A percentile compares a stretch with the other conserved stretches of the same genome.
These are phyloP conservation scores for Candida orba DNA, from an alignment of 805 yeast species.

Conservation along the genomic window DNA sequence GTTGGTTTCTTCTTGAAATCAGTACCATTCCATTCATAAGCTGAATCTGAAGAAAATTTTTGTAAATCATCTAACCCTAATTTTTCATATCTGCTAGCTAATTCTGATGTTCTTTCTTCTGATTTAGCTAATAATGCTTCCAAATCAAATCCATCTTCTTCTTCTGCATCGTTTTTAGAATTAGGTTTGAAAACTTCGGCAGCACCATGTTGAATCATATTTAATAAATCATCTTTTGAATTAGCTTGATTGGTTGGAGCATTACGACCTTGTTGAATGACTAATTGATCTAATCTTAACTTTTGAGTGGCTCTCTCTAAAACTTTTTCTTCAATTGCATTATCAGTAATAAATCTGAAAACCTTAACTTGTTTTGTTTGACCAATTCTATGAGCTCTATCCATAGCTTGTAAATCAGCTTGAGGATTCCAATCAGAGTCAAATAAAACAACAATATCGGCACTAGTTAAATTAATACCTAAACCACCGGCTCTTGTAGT, in stretches of 20 bases:
- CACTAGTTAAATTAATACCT: slow-evolving; percentile 77
- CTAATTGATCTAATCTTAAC: slow-evolving; percentile 70
- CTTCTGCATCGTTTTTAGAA: slow-evolving; percentile 16
- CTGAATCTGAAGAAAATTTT: slow-evolving; percentile 64
- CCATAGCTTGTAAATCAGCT: slow-evolving; percentile 87
- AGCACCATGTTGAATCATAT: slow-evolving; percentile 83
- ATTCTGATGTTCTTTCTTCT: slow-evolving; percentile 53
- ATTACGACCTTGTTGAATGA: slow-evolving; percentile 67
- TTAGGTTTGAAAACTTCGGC: slow-evolving; percentile 41
- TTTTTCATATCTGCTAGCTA: slow-evolving; percentile 56
- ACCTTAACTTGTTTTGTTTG: slow-evolving; percentile 80
- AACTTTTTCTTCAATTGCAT: slow-evolving; percentile 79
- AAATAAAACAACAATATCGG: slow-evolving; percentile 66
- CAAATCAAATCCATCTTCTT: slow-evolving; percentile 47
- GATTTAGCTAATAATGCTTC: slow-evolving; percentile 55
- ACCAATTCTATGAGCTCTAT: slow-evolving; percentile 83
- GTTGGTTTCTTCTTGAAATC: slow-evolving; percentile 61
- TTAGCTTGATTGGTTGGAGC: slow-evolving; percentile 29
- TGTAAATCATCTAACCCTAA: slow-evolving; percentile 74
- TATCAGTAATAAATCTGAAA: slow-evolving; percentile 69
- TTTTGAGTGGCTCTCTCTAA: slow-evolving; percentile 78
- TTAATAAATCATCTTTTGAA: slow-evolving; percentile 64
- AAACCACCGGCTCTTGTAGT: slow-evolving; percentile 90
- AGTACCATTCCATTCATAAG: slow-evolving; percentile 85
- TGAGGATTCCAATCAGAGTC: slow-evolving; percentile 90